Percentiles rank a stretch among this genome's conserved stretches.
Evolutionary conservation across 306 rosid genomes (phyloP).

Genomic region (Lathyrus sativus): DNA sequence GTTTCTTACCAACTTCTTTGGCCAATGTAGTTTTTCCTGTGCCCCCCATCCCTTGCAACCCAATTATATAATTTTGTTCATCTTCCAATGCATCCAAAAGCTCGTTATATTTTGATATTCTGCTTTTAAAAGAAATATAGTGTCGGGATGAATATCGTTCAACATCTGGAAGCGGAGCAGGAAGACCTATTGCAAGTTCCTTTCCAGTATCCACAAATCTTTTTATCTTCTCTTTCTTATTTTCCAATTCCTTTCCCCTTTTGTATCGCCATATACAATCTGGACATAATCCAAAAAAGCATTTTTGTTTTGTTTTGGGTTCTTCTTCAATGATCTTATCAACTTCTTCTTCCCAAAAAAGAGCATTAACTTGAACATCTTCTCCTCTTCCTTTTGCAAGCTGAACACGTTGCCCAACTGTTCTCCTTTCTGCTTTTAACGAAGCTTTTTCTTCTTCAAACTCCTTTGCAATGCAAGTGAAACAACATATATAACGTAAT

Average conservation of each 20-base stretch:
- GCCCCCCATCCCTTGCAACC: constrained; percentile 37
- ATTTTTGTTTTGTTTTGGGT: background rate
- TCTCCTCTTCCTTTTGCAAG: background rate
- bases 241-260: constrained; percentile 11
- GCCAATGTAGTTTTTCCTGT: constrained; percentile 34
- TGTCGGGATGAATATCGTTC: background rate
- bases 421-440: background rate
- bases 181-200: background rate
- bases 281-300: background rate
- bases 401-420: background rate
- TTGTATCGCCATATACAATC: constrained; percentile 2
- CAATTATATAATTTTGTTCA: constrained; percentile 7
- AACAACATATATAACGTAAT: constrained; percentile 1
- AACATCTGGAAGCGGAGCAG: background rate
- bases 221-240: background rate
- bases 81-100: constrained; percentile 2
- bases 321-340: background rate
- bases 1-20: background rate
- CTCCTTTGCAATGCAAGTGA: background rate
- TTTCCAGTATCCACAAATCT: fast-evolving
- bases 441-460: background rate
- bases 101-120: background rate
- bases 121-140: constrained; percentile 2
- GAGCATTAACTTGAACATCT: background rate
- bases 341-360: background rate